Evolutionary conservation across 129 eudicot species (phyloP), one percentile per base, ranked within the genome.

Genomic region (Saposhnikovia divaricata): DNA sequence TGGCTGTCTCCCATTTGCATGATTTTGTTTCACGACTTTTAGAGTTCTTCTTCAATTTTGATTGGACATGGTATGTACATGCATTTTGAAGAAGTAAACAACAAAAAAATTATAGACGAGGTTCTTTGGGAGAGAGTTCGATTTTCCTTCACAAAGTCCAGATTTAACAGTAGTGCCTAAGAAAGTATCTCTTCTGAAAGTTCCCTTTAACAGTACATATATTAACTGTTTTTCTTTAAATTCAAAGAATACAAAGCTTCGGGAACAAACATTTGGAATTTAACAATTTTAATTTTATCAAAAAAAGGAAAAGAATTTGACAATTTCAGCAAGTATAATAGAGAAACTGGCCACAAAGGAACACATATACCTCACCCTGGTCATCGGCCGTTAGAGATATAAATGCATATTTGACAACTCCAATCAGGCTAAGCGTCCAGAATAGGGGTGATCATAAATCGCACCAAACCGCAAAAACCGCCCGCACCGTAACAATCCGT

Each of bases 321-420:
- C 10, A 18, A 70, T 39, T 38, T 70, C 23, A 18, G 74, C 45
- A 72, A 72, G 31, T 72, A 72, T 5, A 15, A 40, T 18, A 77
- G 48, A 43, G 25, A 37, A 27, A 70, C 43, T 70, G 65, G 51
- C 6, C 42, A 75, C 38, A 75, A 74, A 25, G 10, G 16, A 34
- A 31, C 53, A 27, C n/a, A 34, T 75, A 40, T 87, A 90, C 96
- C 96, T 91, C 96, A 73, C 96, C 96, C 87, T 91, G 93, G 55
- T 91, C 96, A 85, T 91, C 96, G 2, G 93, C 93, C 68, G 77
- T 85, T 53, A 91, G 83, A 78, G 93, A 93, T 74, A 91, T 84
- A 74, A 70, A 50, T 59, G 91, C 87, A 77, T 91, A 91, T 80
- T 91, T 91, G 84, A 91, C 86, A 47, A 91, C 88, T 46, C 93